Percentiles rank a stretch among this genome's conserved stretches.
Conservation (phyloP, 495 filamentous ascomycete genomes). For the Trichoderma parareesei region DNA sequence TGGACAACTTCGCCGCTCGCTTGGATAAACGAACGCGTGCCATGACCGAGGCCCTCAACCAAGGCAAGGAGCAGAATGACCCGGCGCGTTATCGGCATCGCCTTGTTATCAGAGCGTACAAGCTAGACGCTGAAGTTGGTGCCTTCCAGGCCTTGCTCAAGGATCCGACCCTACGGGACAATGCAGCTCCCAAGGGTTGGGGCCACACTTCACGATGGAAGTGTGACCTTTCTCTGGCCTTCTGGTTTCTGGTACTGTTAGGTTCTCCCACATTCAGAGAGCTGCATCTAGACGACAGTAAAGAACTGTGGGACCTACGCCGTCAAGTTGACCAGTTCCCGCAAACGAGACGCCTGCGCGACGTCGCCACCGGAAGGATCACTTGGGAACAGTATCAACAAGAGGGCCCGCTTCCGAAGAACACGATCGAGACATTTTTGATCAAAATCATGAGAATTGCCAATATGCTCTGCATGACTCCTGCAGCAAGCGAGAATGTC, state of each 20-base stretch:
- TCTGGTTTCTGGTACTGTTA: slow-evolving; percentile 16
- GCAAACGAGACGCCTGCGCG: not conserved
- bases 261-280: not conserved
- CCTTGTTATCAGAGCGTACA: slow-evolving; percentile 7
- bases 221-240: not conserved
- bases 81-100: not conserved
- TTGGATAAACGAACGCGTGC: not conserved
- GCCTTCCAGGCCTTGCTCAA: not conserved
- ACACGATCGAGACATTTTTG: not conserved
- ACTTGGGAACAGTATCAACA: slow-evolving; percentile 4
- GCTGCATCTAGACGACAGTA: slow-evolving; percentile 10
- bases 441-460: too few relatives aligned
- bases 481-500: not conserved
- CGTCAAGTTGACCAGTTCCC: not conserved
- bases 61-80: not conserved
- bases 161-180: not conserved
- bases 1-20: slow-evolving; percentile 11
- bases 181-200: not conserved
- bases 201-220: not conserved
- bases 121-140: not conserved
- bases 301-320: slow-evolving; percentile 9
- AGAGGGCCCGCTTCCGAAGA: not conserved
- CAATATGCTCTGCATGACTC: slow-evolving; percentile 13
- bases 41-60: not conserved
- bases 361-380: not conserved